A percentile compares a stretch with the other conserved stretches of the same genome.
phyloP scores from a whole-genome alignment of 441 rosid genomes.

The Jatropha podagrica region DNA sequence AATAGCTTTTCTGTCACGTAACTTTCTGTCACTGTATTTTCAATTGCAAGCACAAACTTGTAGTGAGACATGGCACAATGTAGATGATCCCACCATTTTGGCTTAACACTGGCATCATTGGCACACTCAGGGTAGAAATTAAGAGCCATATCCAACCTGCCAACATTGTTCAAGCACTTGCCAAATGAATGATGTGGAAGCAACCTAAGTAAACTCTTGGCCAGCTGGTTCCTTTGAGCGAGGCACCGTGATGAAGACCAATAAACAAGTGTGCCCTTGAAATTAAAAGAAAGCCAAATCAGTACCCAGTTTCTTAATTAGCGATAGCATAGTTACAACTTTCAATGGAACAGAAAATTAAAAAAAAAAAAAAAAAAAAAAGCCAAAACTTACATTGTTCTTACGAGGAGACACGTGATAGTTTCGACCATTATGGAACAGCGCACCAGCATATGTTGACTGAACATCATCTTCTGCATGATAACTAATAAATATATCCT shows the following conservation, averaged over 20 bases:
- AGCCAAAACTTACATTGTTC: constrained; percentile 50
- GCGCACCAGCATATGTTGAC: constrained; percentile 79
- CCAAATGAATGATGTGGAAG: constrained; percentile 83
- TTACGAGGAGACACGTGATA: constrained; percentile 59
- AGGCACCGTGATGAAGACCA: constrained; percentile 97
- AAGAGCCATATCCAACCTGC: constrained; percentile 66
- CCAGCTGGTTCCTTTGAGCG: constrained; percentile 59
- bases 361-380: background rate
- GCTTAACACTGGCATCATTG: constrained; percentile 35
- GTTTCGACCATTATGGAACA: constrained; percentile 82
- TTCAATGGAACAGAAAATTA: background rate
- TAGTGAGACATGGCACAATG: constrained; percentile 93
- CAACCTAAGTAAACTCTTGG: constrained; percentile 57
- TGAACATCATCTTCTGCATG: constrained; percentile 85
- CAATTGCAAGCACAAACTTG: constrained; percentile 86
- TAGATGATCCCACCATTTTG: constrained; percentile 89
- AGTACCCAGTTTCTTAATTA: constrained; percentile 7
- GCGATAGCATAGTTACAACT: background rate
- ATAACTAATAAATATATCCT: constrained; percentile 79
- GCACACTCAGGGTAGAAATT: constrained; percentile 74
- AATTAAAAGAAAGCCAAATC: constrained; percentile 16
- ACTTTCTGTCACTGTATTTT: constrained; percentile 76
- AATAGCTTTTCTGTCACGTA: constrained; percentile 89
- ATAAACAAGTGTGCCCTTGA: constrained; percentile 69
- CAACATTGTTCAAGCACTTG: constrained; percentile 86